Conservation (phyloP, 2,329 filamentous ascomycete species). For the Mariannaea elegans region DNA sequence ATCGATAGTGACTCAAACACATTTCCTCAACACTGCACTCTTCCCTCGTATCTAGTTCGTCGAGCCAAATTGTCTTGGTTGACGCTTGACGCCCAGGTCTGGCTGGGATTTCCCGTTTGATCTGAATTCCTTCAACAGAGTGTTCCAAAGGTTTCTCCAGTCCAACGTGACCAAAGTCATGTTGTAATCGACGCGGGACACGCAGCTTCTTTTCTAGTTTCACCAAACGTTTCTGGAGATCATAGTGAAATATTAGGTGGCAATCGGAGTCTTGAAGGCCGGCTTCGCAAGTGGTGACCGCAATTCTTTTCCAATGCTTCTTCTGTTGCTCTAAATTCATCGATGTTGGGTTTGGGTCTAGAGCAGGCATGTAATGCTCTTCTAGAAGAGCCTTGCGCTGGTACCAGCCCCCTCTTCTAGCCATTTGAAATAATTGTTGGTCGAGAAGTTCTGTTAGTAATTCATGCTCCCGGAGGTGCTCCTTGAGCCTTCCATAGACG, state of each 20-base stretch:
- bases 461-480: conserved; percentile 79
- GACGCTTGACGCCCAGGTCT: conserved; percentile 55
- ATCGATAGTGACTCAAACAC: conserved; percentile 88
- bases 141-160: conserved; percentile 80
- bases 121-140: conserved; percentile 77
- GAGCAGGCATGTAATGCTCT: conserved; percentile 88
- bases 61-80: conserved; percentile 87
- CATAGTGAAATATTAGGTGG: conserved; percentile 92
- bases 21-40: conserved; percentile 93
- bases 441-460: conserved; percentile 78
- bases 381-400: conserved; percentile 93
- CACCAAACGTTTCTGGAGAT: conserved; percentile 90
- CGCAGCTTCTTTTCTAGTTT: conserved; percentile 89
- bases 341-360: conserved; percentile 55
- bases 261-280: conserved; percentile 89
- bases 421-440: conserved; percentile 85
- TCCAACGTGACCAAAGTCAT: conserved; percentile 89
- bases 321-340: conserved; percentile 65
- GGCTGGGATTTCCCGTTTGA: conserved; percentile 67
- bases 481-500: conserved; percentile 82
- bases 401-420: conserved; percentile 91
- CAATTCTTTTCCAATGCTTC: conserved; percentile 82
- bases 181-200: conserved; percentile 84
- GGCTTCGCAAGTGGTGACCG: conserved; percentile 82
- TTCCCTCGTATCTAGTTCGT: conserved; percentile 72